Evolutionary conservation across 805 yeast species (phyloP).

Genomic region (Millerozyma acaciae): DNA sequence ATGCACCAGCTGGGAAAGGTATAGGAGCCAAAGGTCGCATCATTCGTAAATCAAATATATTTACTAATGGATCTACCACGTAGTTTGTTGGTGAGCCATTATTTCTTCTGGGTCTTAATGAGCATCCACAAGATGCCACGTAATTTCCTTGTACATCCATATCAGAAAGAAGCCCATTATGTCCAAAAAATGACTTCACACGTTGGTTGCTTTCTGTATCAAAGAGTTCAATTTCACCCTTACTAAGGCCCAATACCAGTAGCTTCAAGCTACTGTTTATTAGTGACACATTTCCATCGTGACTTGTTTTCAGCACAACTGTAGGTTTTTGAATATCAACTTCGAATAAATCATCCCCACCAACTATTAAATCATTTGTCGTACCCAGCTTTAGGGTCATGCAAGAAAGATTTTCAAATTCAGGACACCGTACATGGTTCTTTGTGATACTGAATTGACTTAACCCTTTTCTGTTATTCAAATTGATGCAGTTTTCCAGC

Average conservation of each 20-base stretch:
- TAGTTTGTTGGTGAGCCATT: constrained; percentile 31
- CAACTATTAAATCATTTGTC: constrained; percentile 28
- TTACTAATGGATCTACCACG: constrained; percentile 71
- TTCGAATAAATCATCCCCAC: constrained; percentile 22
- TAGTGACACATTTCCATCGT: constrained; percentile 42
- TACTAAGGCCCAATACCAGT: constrained; percentile 53
- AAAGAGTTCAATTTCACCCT: constrained; percentile 61
- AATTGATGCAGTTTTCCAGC: constrained; percentile 26
- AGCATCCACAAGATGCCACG: constrained; percentile 77
- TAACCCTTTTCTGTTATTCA: constrained; percentile 34
- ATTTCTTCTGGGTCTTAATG: constrained; percentile 55
- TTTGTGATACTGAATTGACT: constrained; percentile 15
- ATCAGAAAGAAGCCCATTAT: constrained; percentile 58
- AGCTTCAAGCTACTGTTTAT: constrained; percentile 46
- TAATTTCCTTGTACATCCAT: constrained; percentile 63
- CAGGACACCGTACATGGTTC: constrained; percentile 12
- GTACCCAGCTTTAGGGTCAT: constrained; percentile 31
- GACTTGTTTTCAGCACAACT: constrained; percentile 24
- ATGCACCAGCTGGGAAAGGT: constrained; percentile 87
- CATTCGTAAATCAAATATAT: constrained; percentile 73
- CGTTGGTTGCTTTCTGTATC: constrained; percentile 50
- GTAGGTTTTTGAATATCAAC: constrained; percentile 32
- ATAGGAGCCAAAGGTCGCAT: constrained; percentile 73
- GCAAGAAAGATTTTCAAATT: constrained; percentile 22
- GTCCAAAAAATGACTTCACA: constrained; percentile 54